Conservation (phyloP, 345 rosid genomes). For the Luvunga scandens region DNA sequence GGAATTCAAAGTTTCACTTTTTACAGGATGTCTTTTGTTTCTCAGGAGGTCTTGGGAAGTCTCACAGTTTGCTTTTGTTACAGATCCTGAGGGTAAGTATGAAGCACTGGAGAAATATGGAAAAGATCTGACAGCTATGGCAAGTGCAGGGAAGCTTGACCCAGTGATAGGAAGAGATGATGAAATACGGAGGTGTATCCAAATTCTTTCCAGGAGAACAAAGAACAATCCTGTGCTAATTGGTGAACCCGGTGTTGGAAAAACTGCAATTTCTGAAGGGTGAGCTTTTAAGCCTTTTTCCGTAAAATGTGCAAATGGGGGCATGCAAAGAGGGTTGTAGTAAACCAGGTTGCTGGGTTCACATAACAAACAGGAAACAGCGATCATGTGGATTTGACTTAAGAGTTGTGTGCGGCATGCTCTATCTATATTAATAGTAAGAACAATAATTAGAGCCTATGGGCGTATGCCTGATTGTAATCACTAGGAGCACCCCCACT, state of each 20-base stretch:
- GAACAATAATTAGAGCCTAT: neutral
- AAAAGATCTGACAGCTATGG: conserved; percentile 97
- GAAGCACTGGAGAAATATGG: conserved; percentile 97
- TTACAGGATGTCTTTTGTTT: neutral
- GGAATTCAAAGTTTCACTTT: neutral
- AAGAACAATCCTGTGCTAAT: conserved; percentile 98
- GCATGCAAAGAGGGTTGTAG: conserved; percentile 7
- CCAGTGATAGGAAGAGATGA: conserved; percentile 99
- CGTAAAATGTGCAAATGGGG: neutral
- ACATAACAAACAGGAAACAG: neutral
- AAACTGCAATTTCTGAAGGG: conserved; percentile 99
- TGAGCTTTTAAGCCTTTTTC: conserved; percentile 25
- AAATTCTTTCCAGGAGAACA: conserved; percentile 96
- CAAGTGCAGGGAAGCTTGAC: conserved; percentile 90
- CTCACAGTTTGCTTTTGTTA: conserved; percentile 18
- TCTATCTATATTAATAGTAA: neutral
- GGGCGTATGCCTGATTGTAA: neutral
- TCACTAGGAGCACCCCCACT: neutral
- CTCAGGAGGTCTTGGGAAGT: neutral
- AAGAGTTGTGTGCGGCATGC: neutral
- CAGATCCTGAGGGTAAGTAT: conserved; percentile 98
- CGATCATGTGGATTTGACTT: neutral
- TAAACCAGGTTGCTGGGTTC: neutral
- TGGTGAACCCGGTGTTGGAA: conserved; percentile 99
- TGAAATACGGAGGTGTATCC: conserved; percentile 97